Conservation (phyloP, 2,329 filamentous ascomycete species). For the Beauveria medogensis region DNA sequence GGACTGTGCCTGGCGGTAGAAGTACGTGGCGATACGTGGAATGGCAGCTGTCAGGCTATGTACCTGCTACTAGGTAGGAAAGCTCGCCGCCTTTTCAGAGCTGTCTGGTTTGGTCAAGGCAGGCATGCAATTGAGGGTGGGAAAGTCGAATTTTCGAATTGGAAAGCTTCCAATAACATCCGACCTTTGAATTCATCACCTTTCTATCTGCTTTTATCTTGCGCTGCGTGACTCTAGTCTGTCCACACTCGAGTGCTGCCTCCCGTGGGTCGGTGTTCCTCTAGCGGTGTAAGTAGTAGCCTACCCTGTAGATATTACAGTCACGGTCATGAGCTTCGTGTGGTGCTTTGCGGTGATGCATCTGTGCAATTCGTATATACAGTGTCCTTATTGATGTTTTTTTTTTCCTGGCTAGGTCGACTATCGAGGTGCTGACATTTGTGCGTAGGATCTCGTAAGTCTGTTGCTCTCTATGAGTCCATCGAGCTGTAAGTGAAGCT, state of each 20-base stretch:
- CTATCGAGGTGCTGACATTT: too few species aligned
- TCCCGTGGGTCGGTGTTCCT: neutral
- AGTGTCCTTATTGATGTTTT: too few species aligned
- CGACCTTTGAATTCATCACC: neutral
- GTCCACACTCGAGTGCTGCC: neutral
- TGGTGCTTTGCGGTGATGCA: too few species aligned
- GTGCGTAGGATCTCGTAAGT: too few species aligned
- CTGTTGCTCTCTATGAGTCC: too few species aligned
- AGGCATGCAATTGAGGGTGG: neutral
- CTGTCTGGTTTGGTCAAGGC: neutral
- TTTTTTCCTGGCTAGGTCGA: too few species aligned
- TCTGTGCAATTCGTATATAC: too few species aligned
- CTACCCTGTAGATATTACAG: neutral
- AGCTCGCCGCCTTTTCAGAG: constrained; percentile 4
- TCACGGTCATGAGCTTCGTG: too few species aligned
- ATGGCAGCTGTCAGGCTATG: neutral
- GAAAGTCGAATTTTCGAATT: neutral
- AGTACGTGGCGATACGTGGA: neutral
- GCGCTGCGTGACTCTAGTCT: neutral
- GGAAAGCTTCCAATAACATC: too few species aligned
- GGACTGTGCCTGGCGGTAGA: neutral
- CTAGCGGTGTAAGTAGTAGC: neutral
- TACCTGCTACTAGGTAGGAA: neutral
- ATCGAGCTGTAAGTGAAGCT: too few species aligned
- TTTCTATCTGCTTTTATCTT: neutral